phyloP scores from a whole-genome alignment of 352 stramenopile species.

The Pythium periplocum region DNA sequence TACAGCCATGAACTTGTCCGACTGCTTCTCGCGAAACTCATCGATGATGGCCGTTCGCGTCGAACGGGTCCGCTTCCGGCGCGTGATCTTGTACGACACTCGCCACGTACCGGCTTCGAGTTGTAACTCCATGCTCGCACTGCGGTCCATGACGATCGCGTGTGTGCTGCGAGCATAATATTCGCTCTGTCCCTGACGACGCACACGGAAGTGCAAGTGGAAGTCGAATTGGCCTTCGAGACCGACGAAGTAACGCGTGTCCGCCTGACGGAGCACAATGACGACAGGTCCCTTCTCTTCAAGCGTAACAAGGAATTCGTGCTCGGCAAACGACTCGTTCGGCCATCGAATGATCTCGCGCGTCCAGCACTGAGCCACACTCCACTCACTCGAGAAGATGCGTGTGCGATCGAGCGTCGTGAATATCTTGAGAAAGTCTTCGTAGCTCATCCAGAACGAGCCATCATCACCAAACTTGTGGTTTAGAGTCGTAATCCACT shows the following conservation, averaged over 20 bases:
- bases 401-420: constrained; percentile 31
- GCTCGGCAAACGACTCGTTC: constrained; percentile 14
- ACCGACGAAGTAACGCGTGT: constrained; percentile 33
- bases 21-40: constrained; percentile 17
- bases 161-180: constrained; percentile 25
- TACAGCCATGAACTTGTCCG: constrained; percentile 31
- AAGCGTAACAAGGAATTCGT: constrained; percentile 29
- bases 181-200: constrained; percentile 18
- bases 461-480: constrained; percentile 51
- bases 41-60: constrained; percentile 20
- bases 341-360: constrained; percentile 25
- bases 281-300: constrained; percentile 17
- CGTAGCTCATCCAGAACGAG: constrained; percentile 60
- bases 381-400: constrained; percentile 33
- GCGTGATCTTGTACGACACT: constrained; percentile 26
- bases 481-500: constrained; percentile 33
- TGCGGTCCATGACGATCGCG: constrained; percentile 23
- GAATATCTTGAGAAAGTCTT: constrained; percentile 33
- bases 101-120: constrained; percentile 24
- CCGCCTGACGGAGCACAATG: constrained; percentile 33
- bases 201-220: constrained; percentile 29
- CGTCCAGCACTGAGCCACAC: constrained; percentile 30
- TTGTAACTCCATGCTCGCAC: constrained; percentile 30
- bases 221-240: constrained; percentile 39
- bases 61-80: constrained; percentile 11